These are phyloP conservation scores for Penicillium sp. DNA, from an alignment of 2,329 filamentous ascomycete species.

Conservation along the genomic window DNA sequence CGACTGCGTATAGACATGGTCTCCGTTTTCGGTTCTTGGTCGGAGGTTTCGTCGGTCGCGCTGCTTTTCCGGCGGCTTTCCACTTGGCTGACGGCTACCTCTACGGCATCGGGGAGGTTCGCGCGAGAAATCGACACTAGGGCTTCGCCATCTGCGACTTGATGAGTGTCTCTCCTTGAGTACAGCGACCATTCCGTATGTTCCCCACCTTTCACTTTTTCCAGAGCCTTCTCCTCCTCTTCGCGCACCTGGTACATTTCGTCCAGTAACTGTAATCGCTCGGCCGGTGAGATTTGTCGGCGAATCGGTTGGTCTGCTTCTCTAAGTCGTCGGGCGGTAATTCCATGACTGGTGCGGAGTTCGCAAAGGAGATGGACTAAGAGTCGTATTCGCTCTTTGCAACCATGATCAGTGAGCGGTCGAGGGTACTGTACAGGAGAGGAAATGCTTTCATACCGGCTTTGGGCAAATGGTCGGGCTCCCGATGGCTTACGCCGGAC, in stretches of 20 bases:
- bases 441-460: constrained; percentile 22
- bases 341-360: constrained; percentile 33
- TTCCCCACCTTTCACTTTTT: constrained; percentile 37
- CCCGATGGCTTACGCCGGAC: constrained; percentile 32
- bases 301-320: constrained; percentile 42
- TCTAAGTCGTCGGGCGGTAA: constrained; percentile 39
- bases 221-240: constrained; percentile 39
- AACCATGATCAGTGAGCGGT: not conserved
- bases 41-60: constrained; percentile 11
- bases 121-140: constrained; percentile 28
- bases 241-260: constrained; percentile 42
- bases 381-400: constrained; percentile 38
- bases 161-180: constrained; percentile 8
- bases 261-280: constrained; percentile 38
- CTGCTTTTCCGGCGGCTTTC: constrained; percentile 15
- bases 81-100: constrained; percentile 14
- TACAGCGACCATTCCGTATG: not conserved
- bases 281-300: constrained; percentile 36
- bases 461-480: constrained; percentile 37
- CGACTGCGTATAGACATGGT: constrained; percentile 7
- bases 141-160: constrained; percentile 24
- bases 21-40: constrained; percentile 10
- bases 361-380: constrained; percentile 43
- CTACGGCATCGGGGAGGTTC: constrained; percentile 28
- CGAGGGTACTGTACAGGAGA: not conserved